phyloP scores from a whole-genome alignment of 2,329 filamentous ascomycete genomes.

The Dothistroma pini region DNA sequence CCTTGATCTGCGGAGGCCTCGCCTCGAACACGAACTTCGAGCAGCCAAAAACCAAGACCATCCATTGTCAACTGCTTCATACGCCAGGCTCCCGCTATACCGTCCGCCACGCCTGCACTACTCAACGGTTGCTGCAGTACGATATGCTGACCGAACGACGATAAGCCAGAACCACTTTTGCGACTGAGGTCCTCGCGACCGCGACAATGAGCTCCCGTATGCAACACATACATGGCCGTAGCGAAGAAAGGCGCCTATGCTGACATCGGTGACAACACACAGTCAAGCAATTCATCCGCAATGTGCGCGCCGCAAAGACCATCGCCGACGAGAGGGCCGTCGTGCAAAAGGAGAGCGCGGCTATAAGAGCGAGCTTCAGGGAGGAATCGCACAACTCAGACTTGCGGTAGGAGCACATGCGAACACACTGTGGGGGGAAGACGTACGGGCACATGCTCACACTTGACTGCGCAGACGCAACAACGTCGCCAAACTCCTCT shows the following conservation, averaged over 20 bases:
- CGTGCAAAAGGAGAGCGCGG: constrained; percentile 97
- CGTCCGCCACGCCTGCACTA: background rate
- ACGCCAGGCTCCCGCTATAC: background rate
- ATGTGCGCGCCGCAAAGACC: constrained; percentile 96
- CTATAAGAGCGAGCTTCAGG: constrained; percentile 94
- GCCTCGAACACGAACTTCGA: background rate
- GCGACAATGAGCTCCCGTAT: constrained; percentile 21
- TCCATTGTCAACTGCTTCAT: background rate
- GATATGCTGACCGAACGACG: background rate
- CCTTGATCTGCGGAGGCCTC: background rate
- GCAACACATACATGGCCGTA: background rate
- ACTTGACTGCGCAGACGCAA: constrained; percentile 65
- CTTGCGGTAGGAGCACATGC: constrained; percentile 62
- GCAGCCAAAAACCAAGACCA: background rate
- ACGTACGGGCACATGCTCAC: background rate
- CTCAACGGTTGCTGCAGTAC: background rate
- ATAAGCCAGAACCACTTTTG: background rate
- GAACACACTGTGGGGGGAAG: constrained; percentile 16
- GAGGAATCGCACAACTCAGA: constrained; percentile 93
- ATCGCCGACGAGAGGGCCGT: constrained; percentile 98
- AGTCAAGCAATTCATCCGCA: constrained; percentile 99
- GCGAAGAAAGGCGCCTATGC: background rate
- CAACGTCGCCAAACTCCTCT: constrained; percentile 97
- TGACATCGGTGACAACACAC: constrained; percentile 12
- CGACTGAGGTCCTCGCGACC: constrained; percentile 19